Evolutionary conservation across 2,329 filamentous ascomycete species (phyloP), one percentile per base, ranked within the genome.

Genomic region (Teratosphaeria zuluensis): DNA sequence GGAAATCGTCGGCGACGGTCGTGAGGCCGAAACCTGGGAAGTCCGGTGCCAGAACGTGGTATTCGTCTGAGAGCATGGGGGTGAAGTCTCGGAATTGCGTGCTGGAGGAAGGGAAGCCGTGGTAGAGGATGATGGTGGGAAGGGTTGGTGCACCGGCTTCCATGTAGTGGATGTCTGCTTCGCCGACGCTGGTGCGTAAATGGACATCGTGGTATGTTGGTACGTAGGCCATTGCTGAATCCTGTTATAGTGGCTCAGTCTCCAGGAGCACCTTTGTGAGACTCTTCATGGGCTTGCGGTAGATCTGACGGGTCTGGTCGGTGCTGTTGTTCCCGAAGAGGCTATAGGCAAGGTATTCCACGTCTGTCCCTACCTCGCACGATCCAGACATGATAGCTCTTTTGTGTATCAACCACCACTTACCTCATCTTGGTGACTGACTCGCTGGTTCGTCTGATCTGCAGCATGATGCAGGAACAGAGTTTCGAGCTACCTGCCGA

Each of bases 11-110:
- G 1, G 66, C 66, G 0, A 78, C 73, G 7, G 56, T 38, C 2
- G 83, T 85, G 70, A 84, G 83, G 56, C 83, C 83, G 63, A 78
- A 86, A 14, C 81, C 81, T 1, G 82, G 83, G 2, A 84, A 73
- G 66, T 85, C 83, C 0, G 82, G 83, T 0, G 82, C 82, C 14
- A 85, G 66, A 55, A 80, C 69, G 33, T 73, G 75, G 61, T 77
- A 78, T 31, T 71, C 68, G 19, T 66, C 54, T 1, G 74, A 69
- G 3, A 80, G 73, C 12, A 76, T 64, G 33, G 77, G 76, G 16
- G 78, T 78, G 19, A 79, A 64, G 52, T 77, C 73, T 31, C 76
- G 72, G 62, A 71, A 79, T 65, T 78, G 74, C 61, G 75, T 68
- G 0, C 77, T 79, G 6, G 77, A 77, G 7, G 75, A 72, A 2